phyloP scores from a whole-genome alignment of 2,329 filamentous ascomycete species.

The Calonectria pauciramosa region DNA sequence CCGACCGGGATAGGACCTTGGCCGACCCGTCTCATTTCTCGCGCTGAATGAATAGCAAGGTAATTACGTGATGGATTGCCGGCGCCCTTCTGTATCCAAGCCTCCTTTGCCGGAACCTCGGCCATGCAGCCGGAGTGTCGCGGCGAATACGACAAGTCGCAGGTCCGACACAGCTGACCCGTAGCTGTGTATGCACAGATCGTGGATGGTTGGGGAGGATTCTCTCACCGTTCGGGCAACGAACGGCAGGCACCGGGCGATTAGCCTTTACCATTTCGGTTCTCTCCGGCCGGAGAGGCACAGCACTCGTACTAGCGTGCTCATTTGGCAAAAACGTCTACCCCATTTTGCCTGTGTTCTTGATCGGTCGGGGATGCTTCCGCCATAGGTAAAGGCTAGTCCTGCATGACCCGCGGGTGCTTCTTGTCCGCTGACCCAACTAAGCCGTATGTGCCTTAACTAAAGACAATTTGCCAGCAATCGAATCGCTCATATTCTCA shows the following conservation, averaged over 20 bases:
- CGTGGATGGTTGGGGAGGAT: background rate
- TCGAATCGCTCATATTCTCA: background rate
- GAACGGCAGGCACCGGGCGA: background rate
- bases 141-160: background rate
- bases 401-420: background rate
- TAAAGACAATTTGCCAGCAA: background rate
- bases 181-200: background rate
- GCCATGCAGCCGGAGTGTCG: background rate
- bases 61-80: background rate
- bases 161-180: background rate
- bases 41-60: background rate
- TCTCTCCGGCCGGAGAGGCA: background rate
- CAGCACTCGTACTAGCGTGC: background rate
- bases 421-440: background rate
- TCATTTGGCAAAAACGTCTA: background rate
- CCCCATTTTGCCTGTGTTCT: background rate
- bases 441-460: background rate
- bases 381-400: background rate
- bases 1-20: background rate
- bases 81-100: background rate
- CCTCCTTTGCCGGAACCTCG: background rate
- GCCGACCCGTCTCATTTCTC: background rate
- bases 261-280: constrained; percentile 3
- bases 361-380: constrained; percentile 5
- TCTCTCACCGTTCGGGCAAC: background rate